Evolutionary conservation across 768 basidiomycete species (phyloP).

Genomic region (Pleurotus platypus): DNA sequence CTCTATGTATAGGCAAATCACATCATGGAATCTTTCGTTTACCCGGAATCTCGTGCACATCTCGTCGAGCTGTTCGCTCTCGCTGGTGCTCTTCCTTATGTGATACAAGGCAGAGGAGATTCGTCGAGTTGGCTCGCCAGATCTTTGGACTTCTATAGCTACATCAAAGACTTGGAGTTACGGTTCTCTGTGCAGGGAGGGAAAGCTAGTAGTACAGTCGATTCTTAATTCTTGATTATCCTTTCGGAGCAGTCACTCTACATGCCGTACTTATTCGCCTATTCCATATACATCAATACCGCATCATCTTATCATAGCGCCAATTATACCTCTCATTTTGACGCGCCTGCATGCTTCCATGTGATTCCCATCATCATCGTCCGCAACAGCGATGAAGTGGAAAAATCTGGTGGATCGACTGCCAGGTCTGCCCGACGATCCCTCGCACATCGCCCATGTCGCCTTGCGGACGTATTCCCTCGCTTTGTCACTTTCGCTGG

Average conservation of each 20-base stretch:
- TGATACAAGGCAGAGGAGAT: neutral
- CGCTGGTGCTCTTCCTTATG: conserved; percentile 35
- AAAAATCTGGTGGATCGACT: conserved; percentile 8
- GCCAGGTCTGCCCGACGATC: conserved; percentile 29
- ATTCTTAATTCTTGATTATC: too few relatives aligned
- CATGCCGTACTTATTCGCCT: too few relatives aligned
- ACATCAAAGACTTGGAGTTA: neutral
- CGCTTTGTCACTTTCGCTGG: conserved; percentile 61
- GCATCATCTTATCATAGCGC: too few relatives aligned
- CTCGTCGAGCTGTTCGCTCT: conserved; percentile 54
- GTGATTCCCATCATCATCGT: too few relatives aligned
- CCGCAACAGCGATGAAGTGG: neutral
- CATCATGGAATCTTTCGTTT: conserved; percentile 60
- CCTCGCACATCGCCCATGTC: conserved; percentile 51
- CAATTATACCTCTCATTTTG: too few relatives aligned
- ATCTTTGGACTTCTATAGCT: neutral
- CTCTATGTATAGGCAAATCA: conserved; percentile 41
- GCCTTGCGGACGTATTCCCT: conserved; percentile 67
- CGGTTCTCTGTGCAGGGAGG: neutral
- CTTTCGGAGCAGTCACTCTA: too few relatives aligned
- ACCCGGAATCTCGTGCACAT: conserved; percentile 70
- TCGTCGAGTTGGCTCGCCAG: neutral
- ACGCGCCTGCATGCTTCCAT: too few relatives aligned
- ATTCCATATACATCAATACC: too few relatives aligned
- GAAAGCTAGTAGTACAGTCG: too few relatives aligned